A percentile compares a stretch with the other conserved stretches of the same genome.
Evolutionary conservation across 108 stramenopile genomes (phyloP).

Genomic region (Epithemia pelagica): DNA sequence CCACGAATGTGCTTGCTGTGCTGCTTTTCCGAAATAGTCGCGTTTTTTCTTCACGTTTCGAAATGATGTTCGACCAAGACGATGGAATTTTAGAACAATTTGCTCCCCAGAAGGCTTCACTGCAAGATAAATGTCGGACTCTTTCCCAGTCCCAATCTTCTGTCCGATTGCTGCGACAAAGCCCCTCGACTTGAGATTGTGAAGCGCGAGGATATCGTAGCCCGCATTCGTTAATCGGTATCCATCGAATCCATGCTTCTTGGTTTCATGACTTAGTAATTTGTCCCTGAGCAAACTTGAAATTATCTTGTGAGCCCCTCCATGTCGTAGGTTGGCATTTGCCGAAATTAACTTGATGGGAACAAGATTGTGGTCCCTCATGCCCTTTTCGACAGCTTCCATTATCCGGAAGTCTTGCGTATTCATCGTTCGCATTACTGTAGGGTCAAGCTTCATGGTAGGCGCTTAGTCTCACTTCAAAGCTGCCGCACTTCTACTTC

Average conservation of each 20-base stretch:
- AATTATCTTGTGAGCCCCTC: slow-evolving; percentile 89
- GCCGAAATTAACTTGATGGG: slow-evolving; percentile 82
- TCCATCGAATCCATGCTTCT: slow-evolving; percentile 81
- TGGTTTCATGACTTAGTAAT: slow-evolving; percentile 83
- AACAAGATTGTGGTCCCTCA: slow-evolving; percentile 91
- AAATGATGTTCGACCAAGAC: slow-evolving; percentile 95
- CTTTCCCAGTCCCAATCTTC: slow-evolving; percentile 98
- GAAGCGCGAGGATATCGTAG: slow-evolving; percentile 95
- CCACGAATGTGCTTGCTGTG: slow-evolving; percentile 76
- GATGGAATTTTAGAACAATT: slow-evolving; percentile 95
- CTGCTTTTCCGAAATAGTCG: slow-evolving; percentile 84
- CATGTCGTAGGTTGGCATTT: slow-evolving; percentile 91
- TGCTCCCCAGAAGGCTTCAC: slow-evolving; percentile 68
- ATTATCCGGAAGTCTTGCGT: slow-evolving; percentile 91
- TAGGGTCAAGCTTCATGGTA: slow-evolving; percentile 91
- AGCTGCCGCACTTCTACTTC: too few relatives aligned
- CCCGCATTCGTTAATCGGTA: slow-evolving; percentile 94
- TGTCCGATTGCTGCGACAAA: slow-evolving; percentile 87
- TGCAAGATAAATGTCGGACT: slow-evolving; percentile 80
- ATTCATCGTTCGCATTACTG: slow-evolving; percentile 83
- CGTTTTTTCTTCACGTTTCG: slow-evolving; percentile 95
- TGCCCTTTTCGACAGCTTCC: slow-evolving; percentile 95
- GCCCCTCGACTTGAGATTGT: slow-evolving; percentile 71
- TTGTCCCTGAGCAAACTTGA: slow-evolving; percentile 87
- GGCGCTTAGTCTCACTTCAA: too few relatives aligned